phyloP scores from a whole-genome alignment of 768 basidiomycete genomes.

The Amanita polypyramis region DNA sequence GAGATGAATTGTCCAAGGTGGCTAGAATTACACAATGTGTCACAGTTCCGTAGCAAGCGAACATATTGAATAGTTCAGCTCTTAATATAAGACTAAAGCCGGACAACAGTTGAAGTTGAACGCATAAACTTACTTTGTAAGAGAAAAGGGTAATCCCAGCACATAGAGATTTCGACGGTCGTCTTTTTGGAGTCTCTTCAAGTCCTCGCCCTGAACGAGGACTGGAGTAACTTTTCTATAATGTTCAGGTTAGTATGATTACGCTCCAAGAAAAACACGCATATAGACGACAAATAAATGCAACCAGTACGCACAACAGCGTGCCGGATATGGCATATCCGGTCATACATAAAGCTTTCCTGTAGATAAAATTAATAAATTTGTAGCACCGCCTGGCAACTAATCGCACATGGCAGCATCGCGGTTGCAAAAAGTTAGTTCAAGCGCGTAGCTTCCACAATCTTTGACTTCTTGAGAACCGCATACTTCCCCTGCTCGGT shows the following conservation, averaged over 20 bases:
- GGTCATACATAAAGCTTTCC: slow-evolving; percentile 60
- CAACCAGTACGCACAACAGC: slow-evolving; percentile 35
- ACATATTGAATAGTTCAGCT: slow-evolving; percentile 49
- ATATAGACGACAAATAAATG: slow-evolving; percentile 11
- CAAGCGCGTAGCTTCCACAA: slow-evolving; percentile 28
- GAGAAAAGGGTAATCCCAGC: slow-evolving; percentile 71
- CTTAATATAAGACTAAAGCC: slow-evolving; percentile 15
- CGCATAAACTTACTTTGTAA: slow-evolving; percentile 49
- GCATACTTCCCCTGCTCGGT: slow-evolving; percentile 37
- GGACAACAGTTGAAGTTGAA: background rate
- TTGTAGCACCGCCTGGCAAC: background rate
- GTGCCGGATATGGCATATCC: slow-evolving; percentile 47
- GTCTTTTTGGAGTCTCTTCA: slow-evolving; percentile 15
- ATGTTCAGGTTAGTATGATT: background rate
- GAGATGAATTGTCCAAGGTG: slow-evolving; percentile 75
- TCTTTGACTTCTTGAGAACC: slow-evolving; percentile 32
- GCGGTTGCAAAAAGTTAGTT: slow-evolving; percentile 41
- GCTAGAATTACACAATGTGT: slow-evolving; percentile 74
- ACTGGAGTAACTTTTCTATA: slow-evolving; percentile 30
- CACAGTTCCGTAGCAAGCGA: slow-evolving; percentile 57
- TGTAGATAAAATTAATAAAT: slow-evolving; percentile 15
- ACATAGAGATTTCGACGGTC: slow-evolving; percentile 79
- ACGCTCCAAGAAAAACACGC: slow-evolving; percentile 6
- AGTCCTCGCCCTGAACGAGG: slow-evolving; percentile 14
- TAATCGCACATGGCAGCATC: slow-evolving; percentile 44